These are phyloP conservation scores for Aspergillus glaucus DNA, from an alignment of 2,329 filamentous ascomycete genomes.

Conservation along the genomic window DNA sequence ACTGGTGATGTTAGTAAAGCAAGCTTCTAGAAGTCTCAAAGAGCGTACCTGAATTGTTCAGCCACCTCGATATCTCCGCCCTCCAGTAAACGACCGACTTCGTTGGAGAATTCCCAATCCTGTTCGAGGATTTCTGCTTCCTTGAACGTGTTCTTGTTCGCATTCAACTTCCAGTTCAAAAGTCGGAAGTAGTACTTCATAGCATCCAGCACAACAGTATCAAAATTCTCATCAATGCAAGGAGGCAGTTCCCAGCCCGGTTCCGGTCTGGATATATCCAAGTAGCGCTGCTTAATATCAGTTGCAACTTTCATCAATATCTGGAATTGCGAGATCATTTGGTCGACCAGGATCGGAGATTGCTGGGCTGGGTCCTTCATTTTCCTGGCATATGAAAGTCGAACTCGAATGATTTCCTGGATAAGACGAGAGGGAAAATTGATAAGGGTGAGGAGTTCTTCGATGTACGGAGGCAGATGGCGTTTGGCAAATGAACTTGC, in stretches of 20 bases:
- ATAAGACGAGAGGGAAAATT: conserved; percentile 95
- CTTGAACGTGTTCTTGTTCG: conserved; percentile 99
- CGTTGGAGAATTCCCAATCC: conserved; percentile 96
- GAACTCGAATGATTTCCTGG: conserved; percentile 90
- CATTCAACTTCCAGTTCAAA: conserved; percentile 93
- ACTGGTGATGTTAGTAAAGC: conserved; percentile 36
- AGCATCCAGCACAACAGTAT: conserved; percentile 82
- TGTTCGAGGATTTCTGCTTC: conserved; percentile 95
- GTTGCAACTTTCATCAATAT: conserved; percentile 87
- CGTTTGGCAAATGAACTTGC: conserved; percentile 77
- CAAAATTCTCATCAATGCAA: conserved; percentile 95
- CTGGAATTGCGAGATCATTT: conserved; percentile 96
- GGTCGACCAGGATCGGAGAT: conserved; percentile 88
- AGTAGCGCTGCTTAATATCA: conserved; percentile 83
- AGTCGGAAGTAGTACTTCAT: conserved; percentile 98
- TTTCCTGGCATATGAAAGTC: conserved; percentile 83
- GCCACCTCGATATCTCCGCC: conserved; percentile 94
- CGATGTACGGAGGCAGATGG: conserved; percentile 91
- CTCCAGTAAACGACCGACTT: conserved; percentile 84
- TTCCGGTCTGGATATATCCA: conserved; percentile 75
- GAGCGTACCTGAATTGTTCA: conserved; percentile 73
- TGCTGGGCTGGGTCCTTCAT: conserved; percentile 94
- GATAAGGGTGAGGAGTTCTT: conserved; percentile 90
- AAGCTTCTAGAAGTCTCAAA: not conserved
- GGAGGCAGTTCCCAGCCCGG: conserved; percentile 92